Percentiles rank a stretch among this genome's conserved stretches.
Conservation (phyloP, 2,329 filamentous ascomycete species). For the Septoria petroselini region DNA sequence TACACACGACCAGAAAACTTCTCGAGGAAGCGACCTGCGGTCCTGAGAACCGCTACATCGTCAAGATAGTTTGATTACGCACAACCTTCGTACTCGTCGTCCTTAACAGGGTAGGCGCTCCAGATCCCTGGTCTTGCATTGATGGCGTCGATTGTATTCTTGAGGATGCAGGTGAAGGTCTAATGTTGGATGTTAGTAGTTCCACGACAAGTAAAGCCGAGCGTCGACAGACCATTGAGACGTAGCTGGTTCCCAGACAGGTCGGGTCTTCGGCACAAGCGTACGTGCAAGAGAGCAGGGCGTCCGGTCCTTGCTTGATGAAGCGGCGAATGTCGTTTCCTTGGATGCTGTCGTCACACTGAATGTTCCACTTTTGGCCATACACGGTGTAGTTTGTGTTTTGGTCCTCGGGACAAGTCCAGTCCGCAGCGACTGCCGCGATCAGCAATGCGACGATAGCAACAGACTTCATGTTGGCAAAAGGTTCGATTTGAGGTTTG, state of each 20-base stretch:
- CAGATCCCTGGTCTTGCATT: conserved; percentile 9
- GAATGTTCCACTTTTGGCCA: conserved; percentile 9
- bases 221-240: conserved; percentile 1
- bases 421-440: conserved; percentile 3
- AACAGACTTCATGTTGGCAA: conserved; percentile 5
- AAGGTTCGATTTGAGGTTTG: background rate
- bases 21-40: too few species aligned
- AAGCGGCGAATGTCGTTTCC: conserved; percentile 8
- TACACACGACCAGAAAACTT: too few species aligned
- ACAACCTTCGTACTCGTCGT: conserved; percentile 7
- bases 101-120: conserved; percentile 5
- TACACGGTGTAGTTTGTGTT: conserved; percentile 8
- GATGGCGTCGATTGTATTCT: conserved; percentile 5
- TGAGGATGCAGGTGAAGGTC: conserved; percentile 7
- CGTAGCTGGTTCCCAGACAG: conserved; percentile 7
- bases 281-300: conserved; percentile 6
- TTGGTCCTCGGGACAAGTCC: conserved; percentile 7
- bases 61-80: background rate
- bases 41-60: background rate
- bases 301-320: conserved; percentile 1
- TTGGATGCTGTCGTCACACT: conserved; percentile 10
- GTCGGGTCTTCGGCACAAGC: conserved; percentile 6
- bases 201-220: background rate
- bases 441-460: conserved; percentile 3
- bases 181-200: background rate